These are phyloP conservation scores for Warburgia ugandensis DNA, from an alignment of 164 flowering plant species.

Conservation along the genomic window DNA sequence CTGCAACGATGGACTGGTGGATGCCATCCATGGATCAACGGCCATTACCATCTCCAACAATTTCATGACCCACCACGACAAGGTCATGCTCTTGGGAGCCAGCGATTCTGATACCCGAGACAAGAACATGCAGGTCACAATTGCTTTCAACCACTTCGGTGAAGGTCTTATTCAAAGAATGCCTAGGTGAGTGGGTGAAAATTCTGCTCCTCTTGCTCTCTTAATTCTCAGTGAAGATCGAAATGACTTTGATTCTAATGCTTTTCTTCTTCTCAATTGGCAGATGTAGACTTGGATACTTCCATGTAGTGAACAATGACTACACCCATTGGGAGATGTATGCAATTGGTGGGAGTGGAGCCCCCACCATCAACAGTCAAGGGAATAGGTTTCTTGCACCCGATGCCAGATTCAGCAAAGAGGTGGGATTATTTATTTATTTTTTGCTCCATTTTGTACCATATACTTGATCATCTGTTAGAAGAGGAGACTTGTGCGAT, in stretches of 20 bases:
- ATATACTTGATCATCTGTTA: neutral
- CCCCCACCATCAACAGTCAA: constrained; percentile 75
- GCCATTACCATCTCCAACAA: constrained; percentile 76
- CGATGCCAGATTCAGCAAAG: constrained; percentile 33
- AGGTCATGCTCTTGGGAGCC: constrained; percentile 78
- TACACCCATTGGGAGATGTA: constrained; percentile 81
- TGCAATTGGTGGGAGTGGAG: constrained; percentile 86
- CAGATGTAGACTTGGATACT: constrained; percentile 75
- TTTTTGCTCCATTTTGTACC: neutral
- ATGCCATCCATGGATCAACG: constrained; percentile 67
- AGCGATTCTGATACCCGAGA: constrained; percentile 47
- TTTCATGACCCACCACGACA: constrained; percentile 63
- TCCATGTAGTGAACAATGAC: constrained; percentile 86
- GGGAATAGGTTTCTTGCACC: constrained; percentile 84
- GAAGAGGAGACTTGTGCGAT: too few species aligned
- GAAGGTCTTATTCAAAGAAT: constrained; percentile 74
- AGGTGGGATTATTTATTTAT: constrained; percentile 26
- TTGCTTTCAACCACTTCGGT: constrained; percentile 78
- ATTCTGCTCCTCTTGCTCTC: neutral
- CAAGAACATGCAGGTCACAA: constrained; percentile 71
- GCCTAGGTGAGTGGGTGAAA: constrained; percentile 63
- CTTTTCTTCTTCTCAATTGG: neutral
- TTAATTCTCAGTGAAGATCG: neutral
- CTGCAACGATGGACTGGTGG: constrained; percentile 63
- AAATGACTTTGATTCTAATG: neutral